Evolutionary conservation across 306 rosid species (phyloP).

Genomic region (Cicer pinnatifidum): DNA sequence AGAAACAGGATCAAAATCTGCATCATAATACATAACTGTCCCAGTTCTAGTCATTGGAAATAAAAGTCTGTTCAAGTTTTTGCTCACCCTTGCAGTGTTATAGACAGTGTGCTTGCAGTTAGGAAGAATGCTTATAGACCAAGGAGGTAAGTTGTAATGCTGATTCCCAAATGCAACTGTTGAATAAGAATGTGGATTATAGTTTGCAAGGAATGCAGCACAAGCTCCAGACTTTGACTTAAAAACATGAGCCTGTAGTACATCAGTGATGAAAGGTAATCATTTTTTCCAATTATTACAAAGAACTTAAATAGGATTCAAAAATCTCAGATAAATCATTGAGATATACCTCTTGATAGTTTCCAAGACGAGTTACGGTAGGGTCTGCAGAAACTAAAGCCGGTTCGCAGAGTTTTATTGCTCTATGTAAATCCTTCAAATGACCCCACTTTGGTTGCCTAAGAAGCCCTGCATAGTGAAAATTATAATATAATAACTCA

Average conservation of each 20-base stretch:
- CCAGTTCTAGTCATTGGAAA: constrained; percentile 6
- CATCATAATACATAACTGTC: no score
- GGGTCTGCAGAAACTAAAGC: constrained; percentile 88
- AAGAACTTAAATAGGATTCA: constrained; percentile 30
- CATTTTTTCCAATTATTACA: constrained; percentile 27
- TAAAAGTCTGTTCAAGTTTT: not conserved
- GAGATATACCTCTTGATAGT: constrained; percentile 69
- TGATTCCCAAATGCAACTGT: constrained; percentile 73
- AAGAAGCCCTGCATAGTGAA: constrained; percentile 62
- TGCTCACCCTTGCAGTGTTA: constrained; percentile 97
- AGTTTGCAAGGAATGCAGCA: constrained; percentile 94
- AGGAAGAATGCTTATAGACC: constrained; percentile 99
- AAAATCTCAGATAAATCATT: constrained; percentile 12
- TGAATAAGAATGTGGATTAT: constrained; percentile 67
- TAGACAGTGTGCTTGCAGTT: constrained; percentile 90
- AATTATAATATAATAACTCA: constrained; percentile 17
- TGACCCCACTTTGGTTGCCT: constrained; percentile 99
- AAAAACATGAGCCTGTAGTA: constrained; percentile 84
- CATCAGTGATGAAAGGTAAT: constrained; percentile 21
- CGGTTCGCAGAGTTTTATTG: constrained; percentile 88
- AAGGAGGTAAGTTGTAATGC: constrained; percentile 95
- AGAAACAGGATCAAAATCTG: no score
- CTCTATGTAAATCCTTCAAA: constrained; percentile 91
- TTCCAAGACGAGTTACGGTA: constrained; percentile 66
- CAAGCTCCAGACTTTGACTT: constrained; percentile 83